phyloP scores from a whole-genome alignment of 2,329 filamentous ascomycete genomes.

The Raffaelea deltoideospora region DNA sequence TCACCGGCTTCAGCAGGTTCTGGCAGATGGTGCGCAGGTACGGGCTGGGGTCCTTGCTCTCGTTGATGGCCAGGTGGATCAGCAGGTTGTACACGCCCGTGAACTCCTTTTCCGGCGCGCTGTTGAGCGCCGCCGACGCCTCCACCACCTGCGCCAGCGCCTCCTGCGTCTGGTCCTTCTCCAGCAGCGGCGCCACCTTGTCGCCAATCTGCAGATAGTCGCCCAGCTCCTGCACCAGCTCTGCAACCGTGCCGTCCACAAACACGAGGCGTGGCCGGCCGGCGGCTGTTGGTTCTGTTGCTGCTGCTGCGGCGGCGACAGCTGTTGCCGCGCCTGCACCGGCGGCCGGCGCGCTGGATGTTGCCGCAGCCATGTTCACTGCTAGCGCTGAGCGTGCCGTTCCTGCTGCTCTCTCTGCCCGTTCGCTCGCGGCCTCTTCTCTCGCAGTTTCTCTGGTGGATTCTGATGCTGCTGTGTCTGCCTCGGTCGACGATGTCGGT shows the following conservation, averaged over 20 bases:
- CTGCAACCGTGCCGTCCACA: constrained; percentile 85
- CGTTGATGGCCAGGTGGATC: not conserved
- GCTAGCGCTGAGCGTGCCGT: not conserved
- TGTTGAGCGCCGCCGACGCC: constrained; percentile 62
- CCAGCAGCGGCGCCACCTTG: constrained; percentile 59
- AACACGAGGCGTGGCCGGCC: constrained; percentile 47
- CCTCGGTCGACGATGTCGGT: not conserved
- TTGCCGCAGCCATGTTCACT: constrained; percentile 5
- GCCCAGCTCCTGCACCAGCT: constrained; percentile 87
- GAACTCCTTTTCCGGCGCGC: constrained; percentile 90
- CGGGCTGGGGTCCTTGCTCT: constrained; percentile 64
- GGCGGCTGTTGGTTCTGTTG: not conserved
- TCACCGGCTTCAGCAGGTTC: constrained; percentile 76
- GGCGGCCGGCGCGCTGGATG: constrained; percentile 2
- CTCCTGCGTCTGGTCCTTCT: constrained; percentile 67
- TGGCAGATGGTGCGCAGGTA: constrained; percentile 79
- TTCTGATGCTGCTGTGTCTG: too few species aligned
- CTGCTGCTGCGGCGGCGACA: not conserved
- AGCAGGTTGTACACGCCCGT: constrained; percentile 70
- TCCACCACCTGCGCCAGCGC: constrained; percentile 79
- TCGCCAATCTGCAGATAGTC: constrained; percentile 80
- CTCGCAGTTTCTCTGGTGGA: not conserved
- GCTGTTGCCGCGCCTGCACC: not conserved
- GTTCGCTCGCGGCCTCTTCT: too few species aligned
- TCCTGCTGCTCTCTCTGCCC: too few species aligned